Conservation (phyloP, 2,329 filamentous ascomycete species). For the Myriosclerotinia curreyana region DNA sequence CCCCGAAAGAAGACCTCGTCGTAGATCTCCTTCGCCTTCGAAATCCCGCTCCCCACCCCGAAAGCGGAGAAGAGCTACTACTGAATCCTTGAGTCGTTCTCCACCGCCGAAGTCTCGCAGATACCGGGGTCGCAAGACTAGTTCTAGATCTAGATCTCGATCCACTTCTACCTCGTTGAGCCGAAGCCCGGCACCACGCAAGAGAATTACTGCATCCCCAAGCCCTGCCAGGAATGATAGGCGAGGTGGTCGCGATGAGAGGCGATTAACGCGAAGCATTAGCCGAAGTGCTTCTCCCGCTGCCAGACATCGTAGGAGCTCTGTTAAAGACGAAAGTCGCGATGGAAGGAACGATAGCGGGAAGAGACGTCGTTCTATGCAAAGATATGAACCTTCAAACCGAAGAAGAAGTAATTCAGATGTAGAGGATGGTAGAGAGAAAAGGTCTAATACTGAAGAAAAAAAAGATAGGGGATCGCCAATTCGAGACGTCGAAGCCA, state of each 20-base stretch:
- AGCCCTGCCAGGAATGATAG: slow-evolving; percentile 31
- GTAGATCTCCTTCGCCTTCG: slow-evolving; percentile 34
- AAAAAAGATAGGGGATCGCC: slow-evolving; percentile 42
- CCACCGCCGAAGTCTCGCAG: slow-evolving; percentile 35
- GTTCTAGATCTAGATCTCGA: slow-evolving; percentile 38
- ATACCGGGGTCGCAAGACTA: slow-evolving; percentile 31
- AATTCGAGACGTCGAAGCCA: slow-evolving; percentile 29
- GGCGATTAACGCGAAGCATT: slow-evolving; percentile 39
- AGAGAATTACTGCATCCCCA: slow-evolving; percentile 24
- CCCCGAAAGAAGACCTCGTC: slow-evolving; percentile 36
- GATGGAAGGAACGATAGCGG: slow-evolving; percentile 34
- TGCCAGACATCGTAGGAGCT: slow-evolving; percentile 33
- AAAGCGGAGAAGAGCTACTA: slow-evolving; percentile 37
- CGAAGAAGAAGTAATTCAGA: slow-evolving; percentile 48
- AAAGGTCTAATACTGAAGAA: slow-evolving; percentile 56
- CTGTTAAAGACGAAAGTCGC: slow-evolving; percentile 29
- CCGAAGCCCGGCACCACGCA: slow-evolving; percentile 31
- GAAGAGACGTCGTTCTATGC: slow-evolving; percentile 39
- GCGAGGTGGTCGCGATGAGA: slow-evolving; percentile 34
- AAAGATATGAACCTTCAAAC: slow-evolving; percentile 40
- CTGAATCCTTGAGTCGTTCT: slow-evolving; percentile 35
- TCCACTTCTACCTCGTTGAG: slow-evolving; percentile 35
- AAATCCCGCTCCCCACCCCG: slow-evolving; percentile 34
- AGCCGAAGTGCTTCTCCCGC: slow-evolving; percentile 39
- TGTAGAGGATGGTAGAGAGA: slow-evolving; percentile 48